Evolutionary conservation across 2,329 filamentous ascomycete species (phyloP), one percentile per base, ranked within the genome.

Genomic region (Grosmannia penicillata): DNA sequence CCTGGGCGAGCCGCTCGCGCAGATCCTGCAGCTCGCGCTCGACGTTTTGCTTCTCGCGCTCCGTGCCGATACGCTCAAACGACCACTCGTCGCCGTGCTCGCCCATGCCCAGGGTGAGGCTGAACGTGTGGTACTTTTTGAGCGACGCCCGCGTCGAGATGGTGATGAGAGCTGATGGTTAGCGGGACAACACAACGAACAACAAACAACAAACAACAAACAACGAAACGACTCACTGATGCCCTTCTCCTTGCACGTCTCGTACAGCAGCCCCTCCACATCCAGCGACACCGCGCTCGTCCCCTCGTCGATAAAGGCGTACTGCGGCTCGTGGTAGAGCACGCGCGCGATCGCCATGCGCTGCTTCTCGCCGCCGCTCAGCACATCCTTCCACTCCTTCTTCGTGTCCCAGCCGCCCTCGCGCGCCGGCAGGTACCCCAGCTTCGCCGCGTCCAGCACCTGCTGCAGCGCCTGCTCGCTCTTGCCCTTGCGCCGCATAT

Each of bases 331-430:
- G 53, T 98, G 91, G 53, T 98, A 98, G 29, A 96, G 64, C 36
- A 98, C 57, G 32, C 91, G 68, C 4, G 93, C 89, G 50, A 98
- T 85, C 0, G 76, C 85, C 72, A 98, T 84, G 18, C 91, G 70
- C 62, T 98, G 91, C 63, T 98, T 98, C 67, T 98, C 91, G 11
- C 91, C 91, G 28, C 91, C 91, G 47, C 81, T 89, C n/a, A 98
- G 68, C 5, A 98, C 85, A 49, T 96, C 89, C 61, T 96, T 95
- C 91, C 91, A 98, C 54, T 94, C 87, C 59, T 98, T 96, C 40
- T 85, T 74, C 5, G 85, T 91, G 53, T 98, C 85, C 86, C 86
- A 96, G 13, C 91, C 91, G 28, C 91, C 91, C 64, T 98, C 91
- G 14, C 91, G 77, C 35, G 87, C 77, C 2, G 85, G 83, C 1